These are phyloP conservation scores for Paraleonurus japonicus DNA, from an alignment of 257 asterid species.

Conservation along the genomic window DNA sequence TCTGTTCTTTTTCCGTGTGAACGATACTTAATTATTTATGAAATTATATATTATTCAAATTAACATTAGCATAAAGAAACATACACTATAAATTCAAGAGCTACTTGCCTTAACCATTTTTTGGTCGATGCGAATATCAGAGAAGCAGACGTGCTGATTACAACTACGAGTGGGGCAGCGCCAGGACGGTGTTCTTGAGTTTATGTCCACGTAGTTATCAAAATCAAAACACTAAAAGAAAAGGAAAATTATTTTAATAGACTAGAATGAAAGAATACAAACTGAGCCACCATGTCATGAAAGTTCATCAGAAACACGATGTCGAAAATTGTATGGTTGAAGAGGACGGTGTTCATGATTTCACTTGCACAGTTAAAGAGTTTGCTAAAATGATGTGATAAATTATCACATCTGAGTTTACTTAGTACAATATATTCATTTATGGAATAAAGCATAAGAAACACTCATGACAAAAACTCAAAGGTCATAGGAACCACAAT, in stretches of 20 bases:
- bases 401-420: constrained; percentile 13
- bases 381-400: not conserved
- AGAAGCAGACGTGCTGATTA: constrained; percentile 73
- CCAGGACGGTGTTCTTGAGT: constrained; percentile 88
- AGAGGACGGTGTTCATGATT: constrained; percentile 4
- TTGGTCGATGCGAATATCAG: constrained; percentile 82
- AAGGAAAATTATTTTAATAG: constrained; percentile 8
- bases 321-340: not conserved
- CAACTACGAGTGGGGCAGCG: constrained; percentile 78
- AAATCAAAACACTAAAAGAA: constrained; percentile 75
- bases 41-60: not conserved
- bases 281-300: not conserved
- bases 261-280: not conserved
- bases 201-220: constrained; percentile 71
- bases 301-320: constrained; percentile 8
- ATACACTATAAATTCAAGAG: constrained; percentile 12
- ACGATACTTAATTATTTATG: too few relatives aligned
- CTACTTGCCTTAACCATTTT: constrained; percentile 78
- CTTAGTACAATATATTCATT: not conserved
- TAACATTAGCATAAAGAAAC: constrained; percentile 7
- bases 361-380: not conserved
- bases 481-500: not conserved
- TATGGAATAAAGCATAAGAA: not conserved
- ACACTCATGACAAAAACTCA: not conserved
- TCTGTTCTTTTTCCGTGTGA: too few relatives aligned